Conservation (phyloP, 257 asterid species). For the Ilex asprella region DNA sequence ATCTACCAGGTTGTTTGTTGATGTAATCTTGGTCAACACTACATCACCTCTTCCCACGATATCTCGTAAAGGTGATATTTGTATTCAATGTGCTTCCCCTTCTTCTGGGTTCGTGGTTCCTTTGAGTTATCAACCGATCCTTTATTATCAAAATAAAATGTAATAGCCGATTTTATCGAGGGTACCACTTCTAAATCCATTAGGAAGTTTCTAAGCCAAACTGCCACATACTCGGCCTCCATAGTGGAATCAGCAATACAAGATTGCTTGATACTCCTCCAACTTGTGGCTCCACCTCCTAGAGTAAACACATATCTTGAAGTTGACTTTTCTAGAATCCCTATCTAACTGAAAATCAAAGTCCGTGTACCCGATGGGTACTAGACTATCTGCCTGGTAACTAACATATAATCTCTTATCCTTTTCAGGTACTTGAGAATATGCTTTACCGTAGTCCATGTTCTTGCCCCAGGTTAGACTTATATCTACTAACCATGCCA, state of each 20-base stretch:
- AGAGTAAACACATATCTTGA: not conserved
- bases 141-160: not conserved
- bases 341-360: not conserved
- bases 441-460: not conserved
- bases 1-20: no score
- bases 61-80: not conserved
- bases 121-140: not conserved
- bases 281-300: not conserved
- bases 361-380: not conserved
- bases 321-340: not conserved
- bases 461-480: not conserved
- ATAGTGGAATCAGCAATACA: not conserved
- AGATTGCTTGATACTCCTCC: not conserved
- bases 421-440: not conserved
- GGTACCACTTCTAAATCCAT: no score
- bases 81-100: not conserved
- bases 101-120: not conserved
- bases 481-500: not conserved
- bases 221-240: not conserved
- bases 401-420: not conserved
- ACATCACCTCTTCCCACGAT: no score
- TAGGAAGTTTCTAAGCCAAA: not conserved
- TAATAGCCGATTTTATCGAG: no score
- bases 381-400: no score
- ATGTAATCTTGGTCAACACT: no score